Evolutionary conservation across 768 basidiomycete species (phyloP).

Genomic region (Trametes elegans): DNA sequence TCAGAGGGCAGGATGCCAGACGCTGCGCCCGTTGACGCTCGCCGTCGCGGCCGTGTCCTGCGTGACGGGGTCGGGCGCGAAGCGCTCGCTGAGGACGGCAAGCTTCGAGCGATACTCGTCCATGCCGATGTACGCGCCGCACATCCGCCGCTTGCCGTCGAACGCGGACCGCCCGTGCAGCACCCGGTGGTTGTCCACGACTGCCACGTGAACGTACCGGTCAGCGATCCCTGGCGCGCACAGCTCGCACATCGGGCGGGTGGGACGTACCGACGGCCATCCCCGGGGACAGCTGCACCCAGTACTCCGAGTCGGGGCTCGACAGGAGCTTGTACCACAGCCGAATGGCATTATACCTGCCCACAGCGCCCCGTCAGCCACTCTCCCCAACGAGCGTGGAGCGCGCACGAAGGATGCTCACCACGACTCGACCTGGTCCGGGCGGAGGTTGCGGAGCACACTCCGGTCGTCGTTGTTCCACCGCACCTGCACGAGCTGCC

Average conservation of each 20-base stretch:
- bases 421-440: conserved; percentile 74
- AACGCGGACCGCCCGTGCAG: conserved; percentile 94
- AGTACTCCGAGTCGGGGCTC: conserved; percentile 83
- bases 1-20: conserved; percentile 58
- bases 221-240: neutral
- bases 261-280: conserved; percentile 71
- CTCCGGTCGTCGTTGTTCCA: conserved; percentile 97
- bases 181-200: conserved; percentile 91
- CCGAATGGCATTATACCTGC: conserved; percentile 78
- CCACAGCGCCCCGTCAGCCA: neutral
- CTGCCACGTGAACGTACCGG: conserved; percentile 34
- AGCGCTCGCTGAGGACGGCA: conserved; percentile 62
- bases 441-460: conserved; percentile 60
- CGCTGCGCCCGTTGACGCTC: conserved; percentile 41
- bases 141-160: conserved; percentile 85
- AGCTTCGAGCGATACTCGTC: conserved; percentile 90
- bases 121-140: conserved; percentile 89
- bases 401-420: conserved; percentile 31
- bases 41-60: conserved; percentile 24
- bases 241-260: too few species aligned
- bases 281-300: conserved; percentile 87
- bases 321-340: conserved; percentile 75
- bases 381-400: too few species aligned
- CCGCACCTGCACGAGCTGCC: conserved; percentile 70
- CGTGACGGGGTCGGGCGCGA: conserved; percentile 34